Evolutionary conservation across 208 protist genomes (phyloP).

Genomic region (Herpetomonas samuelpessoai): DNA sequence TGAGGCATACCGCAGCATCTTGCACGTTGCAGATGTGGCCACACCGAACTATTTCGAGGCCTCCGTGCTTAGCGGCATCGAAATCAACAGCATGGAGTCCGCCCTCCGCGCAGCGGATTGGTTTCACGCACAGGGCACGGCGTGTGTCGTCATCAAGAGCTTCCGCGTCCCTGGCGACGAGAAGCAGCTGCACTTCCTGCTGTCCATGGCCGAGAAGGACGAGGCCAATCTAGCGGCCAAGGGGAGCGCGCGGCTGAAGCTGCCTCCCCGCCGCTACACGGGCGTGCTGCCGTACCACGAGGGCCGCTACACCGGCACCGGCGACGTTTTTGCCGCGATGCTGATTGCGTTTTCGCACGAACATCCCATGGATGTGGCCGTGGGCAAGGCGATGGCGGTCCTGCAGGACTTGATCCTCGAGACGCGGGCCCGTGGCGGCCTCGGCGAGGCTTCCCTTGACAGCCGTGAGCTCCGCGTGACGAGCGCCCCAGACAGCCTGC

Average conservation of each 20-base stretch:
- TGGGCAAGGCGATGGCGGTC: slow-evolving; percentile 80
- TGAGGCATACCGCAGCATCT: slow-evolving; percentile 81
- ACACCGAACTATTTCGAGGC: slow-evolving; percentile 96
- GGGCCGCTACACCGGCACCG: slow-evolving; percentile 85
- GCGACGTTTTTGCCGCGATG: slow-evolving; percentile 78
- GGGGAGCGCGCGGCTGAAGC: neutral
- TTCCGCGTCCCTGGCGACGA: slow-evolving; percentile 44
- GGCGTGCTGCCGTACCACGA: slow-evolving; percentile 68
- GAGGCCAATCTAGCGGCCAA: neutral
- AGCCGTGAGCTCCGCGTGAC: slow-evolving; percentile 78
- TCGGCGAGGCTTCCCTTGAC: slow-evolving; percentile 41
- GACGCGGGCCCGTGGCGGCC: slow-evolving; percentile 50
- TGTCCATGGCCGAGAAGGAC: slow-evolving; percentile 32
- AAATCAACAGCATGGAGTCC: slow-evolving; percentile 51
- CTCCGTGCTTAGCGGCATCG: slow-evolving; percentile 64
- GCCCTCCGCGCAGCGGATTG: slow-evolving; percentile 67
- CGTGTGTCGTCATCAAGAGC: slow-evolving; percentile 85
- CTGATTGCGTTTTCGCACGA: slow-evolving; percentile 67
- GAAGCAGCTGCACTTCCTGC: slow-evolving; percentile 51
- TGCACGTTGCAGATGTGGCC: slow-evolving; percentile 72
- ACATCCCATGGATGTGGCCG: slow-evolving; percentile 46
- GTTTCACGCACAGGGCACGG: slow-evolving; percentile 75
- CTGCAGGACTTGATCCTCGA: slow-evolving; percentile 79
- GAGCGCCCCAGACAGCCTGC: slow-evolving; percentile 34
- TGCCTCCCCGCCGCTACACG: slow-evolving; percentile 35